Percentiles rank a stretch among this genome's conserved stretches.
Conservation (phyloP, 2,329 filamentous ascomycete species). For the Cladosporium colombiae region DNA sequence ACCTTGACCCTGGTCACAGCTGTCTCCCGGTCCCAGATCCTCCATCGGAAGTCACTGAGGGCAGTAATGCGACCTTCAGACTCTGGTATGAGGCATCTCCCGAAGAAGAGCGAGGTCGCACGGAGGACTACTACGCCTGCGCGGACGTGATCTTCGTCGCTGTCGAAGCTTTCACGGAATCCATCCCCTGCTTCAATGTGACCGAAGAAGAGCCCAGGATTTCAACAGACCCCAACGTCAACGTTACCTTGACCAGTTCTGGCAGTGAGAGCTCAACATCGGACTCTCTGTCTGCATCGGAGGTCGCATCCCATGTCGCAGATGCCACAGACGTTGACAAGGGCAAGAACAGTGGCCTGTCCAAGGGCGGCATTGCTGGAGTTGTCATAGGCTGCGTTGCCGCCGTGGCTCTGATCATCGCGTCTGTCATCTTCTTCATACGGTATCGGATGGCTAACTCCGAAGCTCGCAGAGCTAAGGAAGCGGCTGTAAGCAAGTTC, state of each 20-base stretch:
- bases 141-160: constrained; percentile 50
- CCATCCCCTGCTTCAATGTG: constrained; percentile 52
- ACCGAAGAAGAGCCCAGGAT: constrained; percentile 41
- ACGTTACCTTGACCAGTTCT: constrained; percentile 31
- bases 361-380: constrained; percentile 46
- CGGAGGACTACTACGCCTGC: constrained; percentile 50
- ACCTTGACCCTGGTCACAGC: constrained; percentile 34
- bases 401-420: constrained; percentile 25
- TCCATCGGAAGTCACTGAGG: constrained; percentile 37
- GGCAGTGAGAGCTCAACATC: constrained; percentile 20
- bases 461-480: constrained; percentile 13
- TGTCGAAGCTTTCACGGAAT: constrained; percentile 41
- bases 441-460: constrained; percentile 20
- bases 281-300: constrained; percentile 10
- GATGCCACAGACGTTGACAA: constrained; percentile 9
- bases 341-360: constrained; percentile 32
- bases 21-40: constrained; percentile 36
- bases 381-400: constrained; percentile 39
- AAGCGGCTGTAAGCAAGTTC: constrained; percentile 14
- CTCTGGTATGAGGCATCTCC: constrained; percentile 41
- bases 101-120: constrained; percentile 42
- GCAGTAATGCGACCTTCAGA: constrained; percentile 49
- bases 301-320: constrained; percentile 4
- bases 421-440: constrained; percentile 27
- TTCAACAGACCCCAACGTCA: constrained; percentile 26